These are phyloP conservation scores for Phytophthora brassicae DNA, from an alignment of 352 stramenopile genomes.

Conservation along the genomic window DNA sequence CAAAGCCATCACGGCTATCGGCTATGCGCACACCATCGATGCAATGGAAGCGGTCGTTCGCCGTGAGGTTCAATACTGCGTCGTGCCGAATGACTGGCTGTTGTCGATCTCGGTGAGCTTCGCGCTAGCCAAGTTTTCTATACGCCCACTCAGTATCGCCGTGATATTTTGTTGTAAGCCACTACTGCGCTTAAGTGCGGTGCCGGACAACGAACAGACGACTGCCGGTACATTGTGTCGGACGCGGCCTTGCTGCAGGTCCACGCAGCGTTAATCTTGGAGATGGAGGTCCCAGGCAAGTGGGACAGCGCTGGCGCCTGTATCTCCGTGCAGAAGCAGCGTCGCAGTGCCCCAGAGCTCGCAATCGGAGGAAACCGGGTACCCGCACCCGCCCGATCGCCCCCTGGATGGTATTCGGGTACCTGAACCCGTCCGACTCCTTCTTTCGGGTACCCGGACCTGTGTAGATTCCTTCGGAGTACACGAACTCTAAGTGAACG, in stretches of 20 bases:
- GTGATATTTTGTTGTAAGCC: background rate
- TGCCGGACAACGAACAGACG: background rate
- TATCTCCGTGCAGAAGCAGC: background rate
- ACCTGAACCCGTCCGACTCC: no score
- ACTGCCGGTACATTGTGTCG: background rate
- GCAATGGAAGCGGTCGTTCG: background rate
- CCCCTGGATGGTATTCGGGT: no score
- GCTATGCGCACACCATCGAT: background rate
- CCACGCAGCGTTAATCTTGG: background rate
- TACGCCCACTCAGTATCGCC: background rate
- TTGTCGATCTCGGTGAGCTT: no score
- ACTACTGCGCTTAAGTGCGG: background rate
- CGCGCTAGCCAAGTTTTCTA: no score
- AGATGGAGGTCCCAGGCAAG: background rate
- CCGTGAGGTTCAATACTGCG: no score
- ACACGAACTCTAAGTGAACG: no score
- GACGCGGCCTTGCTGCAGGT: background rate
- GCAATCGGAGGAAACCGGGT: no score
- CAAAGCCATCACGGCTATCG: background rate
- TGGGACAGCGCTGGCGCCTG: no score
- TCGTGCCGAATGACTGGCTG: no score
- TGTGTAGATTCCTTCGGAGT: no score
- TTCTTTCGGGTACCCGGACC: no score
- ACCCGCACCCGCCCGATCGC: no score
- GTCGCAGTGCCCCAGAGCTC: background rate